Base-by-base conservation (phyloP, 139 green algal species). In the Micromonas commoda region DNA sequence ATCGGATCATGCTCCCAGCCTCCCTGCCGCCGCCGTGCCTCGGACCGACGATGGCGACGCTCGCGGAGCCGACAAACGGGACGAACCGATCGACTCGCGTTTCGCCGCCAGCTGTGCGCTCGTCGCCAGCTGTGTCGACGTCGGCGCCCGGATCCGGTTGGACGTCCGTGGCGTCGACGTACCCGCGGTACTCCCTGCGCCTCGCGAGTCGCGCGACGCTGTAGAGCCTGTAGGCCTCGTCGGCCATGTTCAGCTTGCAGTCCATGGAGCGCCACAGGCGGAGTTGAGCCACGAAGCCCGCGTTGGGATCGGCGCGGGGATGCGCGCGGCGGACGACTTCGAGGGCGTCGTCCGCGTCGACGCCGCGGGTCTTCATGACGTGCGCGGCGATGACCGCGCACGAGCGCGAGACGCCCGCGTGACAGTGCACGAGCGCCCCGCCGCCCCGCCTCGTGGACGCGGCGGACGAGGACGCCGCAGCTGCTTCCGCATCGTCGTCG, bases 361-460 rank as follows among this genome's bases (percentile, higher is more conserved):
- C 21, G 24, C 20, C 68, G 37, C 68, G 34, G 31, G 3, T 20
- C 28, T 60, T 32, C 73, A 39, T 38, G 9, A 79, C 2, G 53
- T 79, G 38, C 32, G 73, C 73, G 9, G 39, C 60, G 24, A 79
- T 31, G 4, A 82, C 61, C 0, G 80, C 80, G 0, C 57, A 75
- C 0, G 57, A 77, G 1, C 69, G 37, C 19, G 77, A 81, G 66
- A 77, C 64, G 38, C 77, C 77, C 21, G 65, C 65, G 64, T 71
- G 39, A 51, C 77, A 81, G 32, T 80, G 75, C n/a, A 81, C 28
- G 29, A 81, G 68, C 34, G 77, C 57, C 34, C 35, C 37, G 52
- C 61, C 35, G 16, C 19, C 33, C 28, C 16, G 13, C 3, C 28
- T 35, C 31, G 39, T 29, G n/a, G n/a, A n/a, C n/a, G n/a, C n/a